These are phyloP conservation scores for Sarocladium strictum DNA, from an alignment of 2,329 filamentous ascomycete species.

Conservation along the genomic window DNA sequence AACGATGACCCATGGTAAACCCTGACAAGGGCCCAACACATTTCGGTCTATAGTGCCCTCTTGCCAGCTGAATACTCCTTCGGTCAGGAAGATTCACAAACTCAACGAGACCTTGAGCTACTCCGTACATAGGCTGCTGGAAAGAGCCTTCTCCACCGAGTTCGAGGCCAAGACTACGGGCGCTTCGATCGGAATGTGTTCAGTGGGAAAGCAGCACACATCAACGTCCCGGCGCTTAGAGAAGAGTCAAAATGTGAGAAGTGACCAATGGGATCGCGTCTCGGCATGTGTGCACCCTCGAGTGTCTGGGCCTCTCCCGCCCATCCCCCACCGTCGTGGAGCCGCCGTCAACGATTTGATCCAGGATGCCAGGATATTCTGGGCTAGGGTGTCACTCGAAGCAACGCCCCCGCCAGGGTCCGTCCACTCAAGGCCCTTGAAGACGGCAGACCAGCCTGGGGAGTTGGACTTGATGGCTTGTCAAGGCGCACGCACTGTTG, in stretches of 20 bases:
- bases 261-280: not conserved
- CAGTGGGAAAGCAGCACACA: not conserved
- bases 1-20: not conserved
- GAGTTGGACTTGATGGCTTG: not conserved
- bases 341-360: constrained; percentile 2
- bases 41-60: not conserved
- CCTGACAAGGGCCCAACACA: not conserved
- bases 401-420: constrained; percentile 4
- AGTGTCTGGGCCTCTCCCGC: constrained; percentile 4
- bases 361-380: constrained; percentile 3
- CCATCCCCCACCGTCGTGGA: constrained; percentile 1
- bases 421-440: constrained; percentile 2
- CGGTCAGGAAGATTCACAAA: not conserved
- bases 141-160: not conserved
- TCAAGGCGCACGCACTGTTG: not conserved
- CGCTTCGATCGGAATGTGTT: constrained; percentile 4
- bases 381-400: constrained; percentile 1
- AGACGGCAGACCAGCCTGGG: not conserved
- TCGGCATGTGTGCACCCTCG: constrained; percentile 7
- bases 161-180: constrained; percentile 7
- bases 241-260: not conserved
- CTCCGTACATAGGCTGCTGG: not conserved
- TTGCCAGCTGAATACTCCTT: not conserved
- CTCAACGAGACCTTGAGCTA: not conserved
- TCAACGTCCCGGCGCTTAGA: constrained; percentile 8